Conservation (phyloP, 2,329 filamentous ascomycete species). For the Byssochlamys sp. region DNA sequence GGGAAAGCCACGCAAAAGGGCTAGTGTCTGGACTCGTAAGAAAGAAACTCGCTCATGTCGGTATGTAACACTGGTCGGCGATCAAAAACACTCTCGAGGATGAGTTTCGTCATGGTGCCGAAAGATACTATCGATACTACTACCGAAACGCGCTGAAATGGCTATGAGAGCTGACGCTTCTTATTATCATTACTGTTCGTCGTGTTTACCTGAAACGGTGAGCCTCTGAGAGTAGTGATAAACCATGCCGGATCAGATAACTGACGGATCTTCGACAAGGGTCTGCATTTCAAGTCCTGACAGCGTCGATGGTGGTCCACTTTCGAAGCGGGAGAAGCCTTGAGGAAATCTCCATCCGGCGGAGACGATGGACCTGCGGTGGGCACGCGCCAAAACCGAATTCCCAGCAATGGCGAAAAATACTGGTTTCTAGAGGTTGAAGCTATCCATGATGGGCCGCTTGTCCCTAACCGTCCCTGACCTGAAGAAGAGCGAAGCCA, state of each 20-base stretch:
- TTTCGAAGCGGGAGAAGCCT: slow-evolving; percentile 10
- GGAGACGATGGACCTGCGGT: slow-evolving; percentile 4
- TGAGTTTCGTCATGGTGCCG: not conserved
- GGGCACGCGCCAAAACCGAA: not conserved
- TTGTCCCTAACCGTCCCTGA: not conserved
- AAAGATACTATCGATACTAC: not conserved
- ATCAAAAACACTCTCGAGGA: not conserved
- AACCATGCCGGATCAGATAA: not conserved
- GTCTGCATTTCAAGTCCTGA: not conserved
- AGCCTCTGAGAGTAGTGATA: not conserved
- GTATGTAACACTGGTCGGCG: not conserved
- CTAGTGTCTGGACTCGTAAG: not conserved
- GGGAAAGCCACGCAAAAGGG: not conserved
- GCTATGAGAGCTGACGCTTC: not conserved
- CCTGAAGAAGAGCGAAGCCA: not conserved
- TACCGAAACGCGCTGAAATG: not conserved
- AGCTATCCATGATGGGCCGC: not conserved
- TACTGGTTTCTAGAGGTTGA: not conserved
- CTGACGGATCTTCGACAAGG: not conserved
- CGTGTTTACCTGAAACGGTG: not conserved
- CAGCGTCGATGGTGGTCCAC: slow-evolving; percentile 4
- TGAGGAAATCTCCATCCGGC: slow-evolving; percentile 4
- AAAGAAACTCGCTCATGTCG: not conserved
- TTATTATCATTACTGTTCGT: not conserved
- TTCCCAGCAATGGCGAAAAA: not conserved